phyloP scores from a whole-genome alignment of 2,329 filamentous ascomycete genomes.

The Alternaria angustiovoidea region DNA sequence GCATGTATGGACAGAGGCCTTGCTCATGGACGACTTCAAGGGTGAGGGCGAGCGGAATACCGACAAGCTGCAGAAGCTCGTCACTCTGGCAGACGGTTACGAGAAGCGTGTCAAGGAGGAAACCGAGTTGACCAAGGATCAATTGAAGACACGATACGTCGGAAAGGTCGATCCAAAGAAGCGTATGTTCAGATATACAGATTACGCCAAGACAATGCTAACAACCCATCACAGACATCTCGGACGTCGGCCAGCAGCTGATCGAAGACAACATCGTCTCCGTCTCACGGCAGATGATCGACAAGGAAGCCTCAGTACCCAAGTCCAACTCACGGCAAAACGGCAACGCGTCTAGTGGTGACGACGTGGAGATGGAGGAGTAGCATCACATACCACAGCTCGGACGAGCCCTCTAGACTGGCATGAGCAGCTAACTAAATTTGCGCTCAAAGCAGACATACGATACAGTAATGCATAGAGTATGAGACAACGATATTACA shows the following conservation, averaged over 20 bases:
- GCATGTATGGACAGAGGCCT: slow-evolving; percentile 97
- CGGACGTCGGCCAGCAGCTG: slow-evolving; percentile 93
- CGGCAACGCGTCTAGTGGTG: slow-evolving; percentile 36
- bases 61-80: slow-evolving; percentile 84
- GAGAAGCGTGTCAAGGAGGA: slow-evolving; percentile 99
- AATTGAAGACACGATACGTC: slow-evolving; percentile 98
- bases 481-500: slow-evolving; percentile 21
- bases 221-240: slow-evolving; percentile 67
- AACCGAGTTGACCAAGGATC: slow-evolving; percentile 94
- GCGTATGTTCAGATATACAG: slow-evolving; percentile 59
- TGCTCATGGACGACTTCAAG: slow-evolving; percentile 96
- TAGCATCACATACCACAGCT: neutral
- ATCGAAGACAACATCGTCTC: slow-evolving; percentile 99
- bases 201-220: slow-evolving; percentile 14
- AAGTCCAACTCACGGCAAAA: slow-evolving; percentile 43
- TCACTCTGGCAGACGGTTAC: slow-evolving; percentile 91
- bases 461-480: slow-evolving; percentile 22
- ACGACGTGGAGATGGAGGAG: slow-evolving; percentile 40
- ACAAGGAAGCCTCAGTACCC: slow-evolving; percentile 97
- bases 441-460: slow-evolving; percentile 6
- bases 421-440: neutral
- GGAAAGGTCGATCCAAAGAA: slow-evolving; percentile 99
- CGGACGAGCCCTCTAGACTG: neutral
- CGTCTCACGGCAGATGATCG: slow-evolving; percentile 98
- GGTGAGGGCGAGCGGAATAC: slow-evolving; percentile 85